These are phyloP conservation scores for Arthroderma uncinatum DNA, from an alignment of 2,329 filamentous ascomycete species.

Conservation along the genomic window DNA sequence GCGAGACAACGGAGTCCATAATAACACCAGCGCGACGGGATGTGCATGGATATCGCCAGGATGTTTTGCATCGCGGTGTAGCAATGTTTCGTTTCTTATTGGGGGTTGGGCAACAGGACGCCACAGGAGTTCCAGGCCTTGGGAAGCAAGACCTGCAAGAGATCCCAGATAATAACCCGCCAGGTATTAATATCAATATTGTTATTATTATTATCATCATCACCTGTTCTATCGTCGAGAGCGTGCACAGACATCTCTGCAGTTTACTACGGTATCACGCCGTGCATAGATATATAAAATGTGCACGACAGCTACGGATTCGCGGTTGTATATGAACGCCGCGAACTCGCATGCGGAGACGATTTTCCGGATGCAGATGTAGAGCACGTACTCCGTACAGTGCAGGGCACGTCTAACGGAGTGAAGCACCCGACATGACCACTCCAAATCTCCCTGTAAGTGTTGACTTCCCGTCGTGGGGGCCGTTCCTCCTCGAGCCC, in stretches of 20 bases:
- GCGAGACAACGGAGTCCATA: not conserved
- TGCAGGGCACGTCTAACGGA: too few relatives aligned
- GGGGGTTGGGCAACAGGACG: not conserved
- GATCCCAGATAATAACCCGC: not conserved
- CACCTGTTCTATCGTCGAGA: too few relatives aligned
- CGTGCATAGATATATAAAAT: too few relatives aligned
- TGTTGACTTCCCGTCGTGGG: not conserved
- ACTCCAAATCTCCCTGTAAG: not conserved
- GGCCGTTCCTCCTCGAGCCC: not conserved
- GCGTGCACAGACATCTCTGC: not conserved
- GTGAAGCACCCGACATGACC: too few relatives aligned
- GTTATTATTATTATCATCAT: too few relatives aligned
- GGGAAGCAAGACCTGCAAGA: not conserved
- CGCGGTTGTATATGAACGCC: too few relatives aligned
- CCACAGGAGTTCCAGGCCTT: not conserved
- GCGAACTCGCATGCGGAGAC: too few relatives aligned
- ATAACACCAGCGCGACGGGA: not conserved
- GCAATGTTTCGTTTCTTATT: not conserved
- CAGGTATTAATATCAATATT: not conserved
- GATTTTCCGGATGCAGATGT: too few relatives aligned
- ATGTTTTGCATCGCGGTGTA: not conserved
- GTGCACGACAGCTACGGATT: too few relatives aligned
- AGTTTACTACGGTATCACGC: too few relatives aligned
- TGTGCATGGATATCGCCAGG: not conserved
- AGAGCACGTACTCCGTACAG: too few relatives aligned